Conservation (phyloP, 768 basidiomycete species). For the Tulasnella sp. region DNA sequence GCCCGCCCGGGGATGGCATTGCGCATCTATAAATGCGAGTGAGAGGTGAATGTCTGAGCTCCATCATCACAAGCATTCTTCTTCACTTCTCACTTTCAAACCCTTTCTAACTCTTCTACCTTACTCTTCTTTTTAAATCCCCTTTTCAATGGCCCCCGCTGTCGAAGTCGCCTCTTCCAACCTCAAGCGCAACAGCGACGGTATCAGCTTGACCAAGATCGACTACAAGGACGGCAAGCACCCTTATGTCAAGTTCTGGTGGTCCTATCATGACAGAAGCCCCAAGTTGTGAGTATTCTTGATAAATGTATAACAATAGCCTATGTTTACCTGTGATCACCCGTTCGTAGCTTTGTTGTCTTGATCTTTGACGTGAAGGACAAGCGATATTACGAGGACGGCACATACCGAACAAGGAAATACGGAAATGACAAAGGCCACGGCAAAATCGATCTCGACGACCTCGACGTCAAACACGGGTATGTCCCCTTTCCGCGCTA, state of each 20-base stretch:
- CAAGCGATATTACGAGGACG: not conserved
- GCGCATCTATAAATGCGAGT: not conserved
- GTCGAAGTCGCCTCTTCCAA: not conserved
- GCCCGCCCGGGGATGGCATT: not conserved
- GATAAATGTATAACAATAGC: not conserved
- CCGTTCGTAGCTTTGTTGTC: not conserved
- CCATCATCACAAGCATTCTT: not conserved
- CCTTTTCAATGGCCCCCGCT: not conserved
- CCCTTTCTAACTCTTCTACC: not conserved
- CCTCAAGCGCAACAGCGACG: not conserved
- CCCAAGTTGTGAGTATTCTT: not conserved
- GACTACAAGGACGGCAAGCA: not conserved
- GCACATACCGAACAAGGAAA: not conserved
- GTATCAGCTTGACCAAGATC: constrained; percentile 2
- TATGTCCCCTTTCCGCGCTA: not conserved
- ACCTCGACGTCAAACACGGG: not conserved
- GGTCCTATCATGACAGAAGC: not conserved
- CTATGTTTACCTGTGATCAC: too few relatives aligned
- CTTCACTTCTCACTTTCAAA: not conserved
- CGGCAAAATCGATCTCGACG: not conserved
- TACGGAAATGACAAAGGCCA: not conserved
- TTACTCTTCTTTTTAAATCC: constrained; percentile 1
- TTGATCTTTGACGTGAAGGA: not conserved
- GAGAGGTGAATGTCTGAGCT: not conserved
- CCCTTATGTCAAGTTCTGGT: not conserved